Conservation (phyloP, 441 rosid genomes). For the Erodium texanum region DNA sequence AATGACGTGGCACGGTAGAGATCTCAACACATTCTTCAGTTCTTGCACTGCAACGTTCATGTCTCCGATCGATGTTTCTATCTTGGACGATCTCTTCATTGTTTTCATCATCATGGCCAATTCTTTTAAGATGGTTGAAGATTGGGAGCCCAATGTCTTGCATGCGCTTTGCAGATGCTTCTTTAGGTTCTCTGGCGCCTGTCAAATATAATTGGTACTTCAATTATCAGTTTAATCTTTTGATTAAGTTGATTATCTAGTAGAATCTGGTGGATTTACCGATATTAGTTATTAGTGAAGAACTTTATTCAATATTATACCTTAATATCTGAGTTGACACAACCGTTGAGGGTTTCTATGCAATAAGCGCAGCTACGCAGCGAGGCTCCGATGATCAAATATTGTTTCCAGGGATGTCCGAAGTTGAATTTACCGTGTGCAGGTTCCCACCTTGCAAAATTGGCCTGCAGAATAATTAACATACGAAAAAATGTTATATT, state of each 20-base stretch:
- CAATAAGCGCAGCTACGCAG: slow-evolving; percentile 47
- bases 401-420: slow-evolving; percentile 57
- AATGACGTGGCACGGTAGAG: slow-evolving; percentile 24
- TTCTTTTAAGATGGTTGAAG: slow-evolving; percentile 40
- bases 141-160: slow-evolving; percentile 29
- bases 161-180: slow-evolving; percentile 31
- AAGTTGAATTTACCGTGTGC: slow-evolving; percentile 52
- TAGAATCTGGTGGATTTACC: no score
- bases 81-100: slow-evolving; percentile 36
- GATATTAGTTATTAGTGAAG: no score
- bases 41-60: slow-evolving; percentile 48
- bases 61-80: slow-evolving; percentile 31
- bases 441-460: slow-evolving; percentile 59
- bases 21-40: slow-evolving; percentile 38
- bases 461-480: slow-evolving; percentile 26
- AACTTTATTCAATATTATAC: slow-evolving; percentile 7
- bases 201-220: no score
- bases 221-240: no score
- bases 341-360: slow-evolving; percentile 38
- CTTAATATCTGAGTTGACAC: slow-evolving; percentile 35
- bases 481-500: no score
- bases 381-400: slow-evolving; percentile 45
- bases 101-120: slow-evolving; percentile 30
- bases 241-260: no score
- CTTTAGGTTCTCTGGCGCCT: slow-evolving; percentile 38